These are phyloP conservation scores for Phytophthora quininea DNA, from an alignment of 352 stramenopile genomes.

Conservation along the genomic window DNA sequence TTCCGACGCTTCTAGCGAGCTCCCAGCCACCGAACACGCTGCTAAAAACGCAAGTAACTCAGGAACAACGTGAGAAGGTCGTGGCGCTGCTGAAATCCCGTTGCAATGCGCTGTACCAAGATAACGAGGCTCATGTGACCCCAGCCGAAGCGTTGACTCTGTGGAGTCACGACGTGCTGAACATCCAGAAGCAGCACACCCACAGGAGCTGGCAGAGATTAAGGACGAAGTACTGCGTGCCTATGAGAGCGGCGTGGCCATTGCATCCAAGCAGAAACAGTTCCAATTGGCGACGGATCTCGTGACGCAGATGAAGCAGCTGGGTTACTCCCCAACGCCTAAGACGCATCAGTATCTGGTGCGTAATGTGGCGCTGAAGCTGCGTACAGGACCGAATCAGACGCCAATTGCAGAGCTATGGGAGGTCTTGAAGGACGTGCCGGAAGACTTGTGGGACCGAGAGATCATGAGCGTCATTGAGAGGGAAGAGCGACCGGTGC, in stretches of 20 bases:
- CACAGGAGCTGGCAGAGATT: constrained; percentile 16
- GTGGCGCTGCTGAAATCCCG: constrained; percentile 53
- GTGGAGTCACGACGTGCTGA: constrained; percentile 43
- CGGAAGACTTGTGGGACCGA: constrained; percentile 47
- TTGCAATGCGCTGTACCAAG: constrained; percentile 58
- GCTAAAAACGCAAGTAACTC: constrained; percentile 3
- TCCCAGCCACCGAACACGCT: not conserved
- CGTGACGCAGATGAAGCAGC: constrained; percentile 51
- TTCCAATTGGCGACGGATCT: constrained; percentile 52
- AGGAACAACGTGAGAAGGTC: constrained; percentile 25
- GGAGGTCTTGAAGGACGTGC: constrained; percentile 32
- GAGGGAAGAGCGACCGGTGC: constrained; percentile 56
- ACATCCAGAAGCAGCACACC: constrained; percentile 29
- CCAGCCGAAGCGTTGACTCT: constrained; percentile 31
- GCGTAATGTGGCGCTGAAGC: constrained; percentile 58
- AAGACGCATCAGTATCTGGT: constrained; percentile 58
- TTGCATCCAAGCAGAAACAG: constrained; percentile 76
- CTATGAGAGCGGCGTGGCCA: constrained; percentile 73
- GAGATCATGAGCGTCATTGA: constrained; percentile 62
- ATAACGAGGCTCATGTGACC: constrained; percentile 41
- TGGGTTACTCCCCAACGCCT: constrained; percentile 39
- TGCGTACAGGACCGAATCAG: constrained; percentile 27
- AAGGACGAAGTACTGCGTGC: constrained; percentile 41
- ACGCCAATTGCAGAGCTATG: constrained; percentile 46
- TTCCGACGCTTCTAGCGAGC: constrained; percentile 6